Evolutionary conservation across 2,329 filamentous ascomycete genomes (phyloP), one percentile per base, ranked within the genome.

Genomic region (Blastomyces gilchristii): DNA sequence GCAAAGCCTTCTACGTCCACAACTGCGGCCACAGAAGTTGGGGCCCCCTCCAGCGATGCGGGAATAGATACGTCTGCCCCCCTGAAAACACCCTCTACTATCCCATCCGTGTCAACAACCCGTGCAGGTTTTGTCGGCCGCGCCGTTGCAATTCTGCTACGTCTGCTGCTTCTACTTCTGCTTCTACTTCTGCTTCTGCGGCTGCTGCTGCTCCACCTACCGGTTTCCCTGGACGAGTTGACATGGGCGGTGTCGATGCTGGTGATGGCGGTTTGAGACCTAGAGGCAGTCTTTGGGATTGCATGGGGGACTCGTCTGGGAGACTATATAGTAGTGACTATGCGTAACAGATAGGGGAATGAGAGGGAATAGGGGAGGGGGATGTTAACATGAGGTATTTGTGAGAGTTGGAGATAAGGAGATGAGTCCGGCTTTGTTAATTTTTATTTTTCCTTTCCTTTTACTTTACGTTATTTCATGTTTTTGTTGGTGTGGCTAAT

Each of bases 1-100:
- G 62, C 53, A 67, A 67, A n/a, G 65, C 65, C 45, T 62, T 60
- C 58, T 64, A 64, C 62, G 60, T 67, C 18, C 66, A 67, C 56
- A 64, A 45, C 54, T 67, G 66, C 60, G 61, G 63, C 45, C 66
- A 67, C 60, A 58, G 43, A 56, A 66, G 65, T 57, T 67, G 63
- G 63, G 66, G 66, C 2, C 66, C 66, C 14, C 66, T 64, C 47
- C 54, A 62, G 31, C 66, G 63, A 49, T 67, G 66, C 61, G 54
- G 57, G 16, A 65, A 65, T 57, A 58, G 62, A 53, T 67, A 66
- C 60, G 65, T 66, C 43, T 67, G 66, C 34, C 61, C 63, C 9
- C 59, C 56, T 28, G 62, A 56, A 31, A 47, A 53, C 28, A 67
- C 65, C 25, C 5, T 43, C 34, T 67, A 65, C 53, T 65, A 65